A percentile compares a stretch with the other conserved stretches of the same genome.
phyloP scores from a whole-genome alignment of 768 basidiomycete species.

The Termitomyces sp. region DNA sequence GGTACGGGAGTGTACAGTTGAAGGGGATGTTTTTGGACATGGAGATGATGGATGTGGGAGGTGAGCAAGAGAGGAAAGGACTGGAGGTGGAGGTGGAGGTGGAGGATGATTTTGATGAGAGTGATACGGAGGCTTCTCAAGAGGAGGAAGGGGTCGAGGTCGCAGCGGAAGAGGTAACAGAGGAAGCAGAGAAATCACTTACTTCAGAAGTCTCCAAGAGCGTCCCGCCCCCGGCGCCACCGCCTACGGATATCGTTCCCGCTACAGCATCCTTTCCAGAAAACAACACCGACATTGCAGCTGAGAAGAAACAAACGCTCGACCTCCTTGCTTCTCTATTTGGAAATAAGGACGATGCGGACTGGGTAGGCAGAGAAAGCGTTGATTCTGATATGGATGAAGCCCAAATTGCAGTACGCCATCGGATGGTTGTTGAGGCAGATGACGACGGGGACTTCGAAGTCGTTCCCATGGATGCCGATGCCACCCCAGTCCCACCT shows the following conservation, averaged over 20 bases:
- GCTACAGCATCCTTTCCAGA: slow-evolving; percentile 3
- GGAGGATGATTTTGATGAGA: slow-evolving; percentile 7
- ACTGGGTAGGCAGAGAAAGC: slow-evolving; percentile 60
- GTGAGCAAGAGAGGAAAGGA: slow-evolving; percentile 8
- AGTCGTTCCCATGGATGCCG: slow-evolving; percentile 6
- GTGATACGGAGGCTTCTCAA: not conserved
- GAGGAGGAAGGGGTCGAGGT: slow-evolving; percentile 12
- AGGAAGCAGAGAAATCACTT: not conserved
- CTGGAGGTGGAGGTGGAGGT: slow-evolving; percentile 13
- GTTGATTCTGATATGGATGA: slow-evolving; percentile 52
- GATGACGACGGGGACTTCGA: slow-evolving; percentile 20
- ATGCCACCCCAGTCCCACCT: not conserved
- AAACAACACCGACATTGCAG: slow-evolving; percentile 24
- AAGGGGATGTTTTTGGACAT: slow-evolving; percentile 63
- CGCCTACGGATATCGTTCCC: not conserved
- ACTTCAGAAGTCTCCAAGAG: not conserved
- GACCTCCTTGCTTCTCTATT: slow-evolving; percentile 50
- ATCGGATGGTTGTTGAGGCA: slow-evolving; percentile 17
- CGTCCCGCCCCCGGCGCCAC: not conserved
- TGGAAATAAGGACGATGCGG: slow-evolving; percentile 33
- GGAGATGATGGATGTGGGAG: slow-evolving; percentile 20
- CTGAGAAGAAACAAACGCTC: slow-evolving; percentile 42
- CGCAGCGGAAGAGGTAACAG: slow-evolving; percentile 8
- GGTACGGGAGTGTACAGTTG: slow-evolving; percentile 64
- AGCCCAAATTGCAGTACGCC: slow-evolving; percentile 6